Evolutionary conservation across 2,329 filamentous ascomycete genomes (phyloP), one percentile per base, ranked within the genome.

Genomic region (Orbilia brochopaga): DNA sequence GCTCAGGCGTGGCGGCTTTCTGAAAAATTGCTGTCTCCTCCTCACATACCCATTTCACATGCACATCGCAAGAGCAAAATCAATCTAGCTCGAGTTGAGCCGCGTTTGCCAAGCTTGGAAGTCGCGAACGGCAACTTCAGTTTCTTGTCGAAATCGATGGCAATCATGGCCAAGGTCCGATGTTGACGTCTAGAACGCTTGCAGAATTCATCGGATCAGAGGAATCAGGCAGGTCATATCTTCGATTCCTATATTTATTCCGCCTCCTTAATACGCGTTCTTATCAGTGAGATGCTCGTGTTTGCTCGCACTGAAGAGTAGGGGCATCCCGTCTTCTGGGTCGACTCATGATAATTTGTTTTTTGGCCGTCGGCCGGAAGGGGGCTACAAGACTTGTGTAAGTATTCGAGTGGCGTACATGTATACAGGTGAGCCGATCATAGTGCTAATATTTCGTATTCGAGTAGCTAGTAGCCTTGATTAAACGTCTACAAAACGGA

Each of bases 11-110:
- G 58, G 64, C 55, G 56, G 56, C 56, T 65, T 55, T 35, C 24
- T 10, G 15, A 2, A 13, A 19, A n/a, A n/a, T n/a, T n/a, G n/a
- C n/a, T n/a, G n/a, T n/a, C n/a, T n/a, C n/a, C n/a, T n/a, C n/a
- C 15, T 21, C 19, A 37, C 30, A n/a, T 62, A 52, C 58, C 57
- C 62, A 61, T 61, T 69, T 69, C n/a, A 63, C 46, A 69, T 57
- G 52, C 57, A 61, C 42, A 51, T 51, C 40, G 44, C 57, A 48
- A 44, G 37, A 30, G 21, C 23, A 62, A 35, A 35, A 55, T n/a
- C n/a, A 44, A 13, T 51, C 15, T 7, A 32, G 21, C 17, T 15
- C 48, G n/a, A n/a, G n/a, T n/a, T n/a, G n/a, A n/a, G 2, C n/a
- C 5, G 23, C 17, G 48, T 23, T 27, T 30, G 27, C 10, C 32